Percentiles rank a stretch among this genome's conserved stretches.
Evolutionary conservation across 345 rosid species (phyloP).

Genomic region (Erucastrum elatum): DNA sequence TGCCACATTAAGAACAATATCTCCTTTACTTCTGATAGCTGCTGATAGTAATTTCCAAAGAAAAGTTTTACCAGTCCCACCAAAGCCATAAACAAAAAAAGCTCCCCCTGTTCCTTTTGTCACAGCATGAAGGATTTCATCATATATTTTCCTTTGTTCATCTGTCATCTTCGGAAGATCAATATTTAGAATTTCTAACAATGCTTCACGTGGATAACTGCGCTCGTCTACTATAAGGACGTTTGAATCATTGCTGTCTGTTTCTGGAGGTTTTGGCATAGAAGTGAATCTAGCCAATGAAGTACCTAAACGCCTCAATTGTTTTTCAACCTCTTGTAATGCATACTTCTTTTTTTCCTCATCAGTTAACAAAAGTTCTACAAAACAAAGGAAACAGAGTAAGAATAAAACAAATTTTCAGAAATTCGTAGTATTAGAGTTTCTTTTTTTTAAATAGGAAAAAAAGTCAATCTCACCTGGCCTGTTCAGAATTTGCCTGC

Average conservation of each 20-base stretch:
- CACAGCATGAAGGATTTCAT: not conserved
- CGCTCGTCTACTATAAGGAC: not conserved
- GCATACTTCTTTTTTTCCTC: not conserved
- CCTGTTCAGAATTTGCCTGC: not conserved
- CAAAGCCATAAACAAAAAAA: not conserved
- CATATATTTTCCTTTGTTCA: too few species aligned
- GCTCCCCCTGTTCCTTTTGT: not conserved
- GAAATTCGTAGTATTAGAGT: not conserved
- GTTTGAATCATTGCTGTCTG: not conserved
- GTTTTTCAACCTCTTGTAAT: not conserved
- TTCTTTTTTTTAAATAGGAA: too few species aligned
- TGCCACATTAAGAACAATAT: not conserved
- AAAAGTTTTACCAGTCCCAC: not conserved
- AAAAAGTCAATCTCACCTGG: not conserved
- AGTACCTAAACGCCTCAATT: not conserved
- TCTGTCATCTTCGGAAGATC: not conserved
- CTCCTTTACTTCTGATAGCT: not conserved
- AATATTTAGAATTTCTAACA: not conserved
- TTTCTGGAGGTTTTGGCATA: not conserved
- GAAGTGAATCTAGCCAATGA: not conserved
- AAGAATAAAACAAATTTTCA: not conserved
- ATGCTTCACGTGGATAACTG: not conserved
- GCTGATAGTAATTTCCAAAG: not conserved
- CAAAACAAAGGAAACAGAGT: not conserved
- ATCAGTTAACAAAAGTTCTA: not conserved